These are phyloP conservation scores for Thalassiosira sp. DNA, from an alignment of 352 stramenopile species.

Conservation along the genomic window DNA sequence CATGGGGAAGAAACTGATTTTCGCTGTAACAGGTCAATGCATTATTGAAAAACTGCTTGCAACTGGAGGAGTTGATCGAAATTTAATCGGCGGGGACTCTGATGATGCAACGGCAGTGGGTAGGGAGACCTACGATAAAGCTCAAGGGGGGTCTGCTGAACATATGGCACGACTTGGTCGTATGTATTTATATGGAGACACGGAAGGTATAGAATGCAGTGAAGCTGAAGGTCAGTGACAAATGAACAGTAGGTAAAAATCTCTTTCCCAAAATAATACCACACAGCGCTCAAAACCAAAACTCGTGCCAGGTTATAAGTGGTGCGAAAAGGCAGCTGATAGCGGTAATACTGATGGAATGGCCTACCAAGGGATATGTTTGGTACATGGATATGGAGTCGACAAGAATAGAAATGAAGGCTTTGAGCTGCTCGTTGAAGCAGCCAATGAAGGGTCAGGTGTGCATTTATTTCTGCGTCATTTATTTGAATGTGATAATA, in stretches of 20 bases:
- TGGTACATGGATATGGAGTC: slow-evolving; percentile 23
- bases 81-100: background rate
- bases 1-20: slow-evolving; percentile 16
- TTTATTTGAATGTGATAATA: slow-evolving; percentile 1
- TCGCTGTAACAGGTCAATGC: slow-evolving; percentile 19
- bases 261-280: too few species aligned
- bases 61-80: slow-evolving; percentile 8
- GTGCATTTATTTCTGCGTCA: background rate
- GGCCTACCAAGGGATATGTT: slow-evolving; percentile 30
- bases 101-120: background rate
- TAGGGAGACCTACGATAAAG: slow-evolving; percentile 7
- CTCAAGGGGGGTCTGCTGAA: slow-evolving; percentile 5
- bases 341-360: slow-evolving; percentile 18
- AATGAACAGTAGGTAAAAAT: too few species aligned
- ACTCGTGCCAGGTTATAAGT: too few species aligned
- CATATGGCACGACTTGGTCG: slow-evolving; percentile 21
- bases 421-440: slow-evolving; percentile 33
- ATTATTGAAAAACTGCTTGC: slow-evolving; percentile 21
- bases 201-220: slow-evolving; percentile 20
- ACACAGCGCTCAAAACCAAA: too few species aligned
- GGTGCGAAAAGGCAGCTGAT: slow-evolving; percentile 27
- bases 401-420: slow-evolving; percentile 28
- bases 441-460: slow-evolving; percentile 31
- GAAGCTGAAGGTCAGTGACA: slow-evolving; percentile 21
- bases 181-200: slow-evolving; percentile 24